Evolutionary conservation across 306 rosid species (phyloP), one percentile per base, ranked within the genome.

Genomic region (Malus asiatica): DNA sequence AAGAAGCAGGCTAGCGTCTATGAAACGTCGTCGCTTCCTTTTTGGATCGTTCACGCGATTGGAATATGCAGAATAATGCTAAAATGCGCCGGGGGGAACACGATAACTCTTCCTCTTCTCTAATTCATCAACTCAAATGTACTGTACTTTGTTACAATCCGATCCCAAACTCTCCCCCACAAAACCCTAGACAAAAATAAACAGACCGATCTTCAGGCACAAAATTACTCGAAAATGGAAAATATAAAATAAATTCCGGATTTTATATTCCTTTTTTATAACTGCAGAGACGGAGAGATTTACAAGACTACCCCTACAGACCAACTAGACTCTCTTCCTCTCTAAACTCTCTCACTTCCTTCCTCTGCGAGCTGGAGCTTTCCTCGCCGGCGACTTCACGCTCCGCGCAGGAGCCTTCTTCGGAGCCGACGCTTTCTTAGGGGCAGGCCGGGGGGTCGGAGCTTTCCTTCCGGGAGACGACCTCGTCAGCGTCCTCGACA

Each of bases 401-500:
- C 68, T 78, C 59, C 83, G 85, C 1, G 80, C 78, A 4, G 91
- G 79, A 0, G 89, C 84, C 63, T 92, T 92, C 83, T 87, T 90
- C 1, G 76, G 38, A 0, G 80, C 77, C 18, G 79, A 70, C 2
- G 85, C 92, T 66, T 87, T 90, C 88, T 90, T 88, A 15, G 77
- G 60, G 0, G 77, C 66, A 2, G 93, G 64, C 65, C 77, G 90
- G 0, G 90, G 65, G 3, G 88, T 63, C 11, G 89, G 78, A 1
- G 84, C 90, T 40, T 78, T 90, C 81, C 76, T 87, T n/a, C 92
- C 97, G 0, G 96, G 97, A 0, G 90, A 74, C 1, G 90, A 81
- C 77, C 97, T 87, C 32, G 90, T 85, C 73, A 93, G 86, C 4
- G 93, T 90, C 79, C 92, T 84, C 11, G 90, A 32, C 4, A 84